These are phyloP conservation scores for Choiromyces venosus DNA, from an alignment of 495 filamentous ascomycete species.

Conservation along the genomic window DNA sequence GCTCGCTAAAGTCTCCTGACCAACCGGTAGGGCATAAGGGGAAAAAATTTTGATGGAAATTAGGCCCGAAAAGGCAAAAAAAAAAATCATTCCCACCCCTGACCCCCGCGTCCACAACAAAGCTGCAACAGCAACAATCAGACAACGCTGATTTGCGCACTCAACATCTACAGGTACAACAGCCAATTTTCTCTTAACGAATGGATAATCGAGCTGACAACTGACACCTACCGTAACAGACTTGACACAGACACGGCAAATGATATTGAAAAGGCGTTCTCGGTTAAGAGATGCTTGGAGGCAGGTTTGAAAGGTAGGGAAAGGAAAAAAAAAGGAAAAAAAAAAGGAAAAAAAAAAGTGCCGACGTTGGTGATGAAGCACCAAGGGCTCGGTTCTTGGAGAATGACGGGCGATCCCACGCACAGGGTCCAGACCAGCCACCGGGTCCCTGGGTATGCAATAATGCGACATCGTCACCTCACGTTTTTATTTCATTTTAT, in stretches of 20 bases:
- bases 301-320: conserved; percentile 3
- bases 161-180: neutral
- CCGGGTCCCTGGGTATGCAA: conserved; percentile 34
- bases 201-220: neutral
- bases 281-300: neutral
- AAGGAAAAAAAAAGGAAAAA: conserved; percentile 6
- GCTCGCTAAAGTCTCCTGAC: neutral
- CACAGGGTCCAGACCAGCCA: conserved; percentile 39
- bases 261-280: neutral
- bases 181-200: neutral
- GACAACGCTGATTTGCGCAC: neutral
- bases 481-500: conserved; percentile 23
- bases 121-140: neutral
- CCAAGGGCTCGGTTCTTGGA: conserved; percentile 36
- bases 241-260: neutral
- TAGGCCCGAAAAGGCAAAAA: neutral
- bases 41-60: neutral
- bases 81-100: neutral
- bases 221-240: neutral
- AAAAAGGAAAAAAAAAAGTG: conserved; percentile 17
- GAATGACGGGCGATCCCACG: conserved; percentile 32
- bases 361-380: conserved; percentile 29
- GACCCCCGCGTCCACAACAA: neutral
- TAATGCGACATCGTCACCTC: conserved; percentile 27
- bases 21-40: neutral